These are phyloP conservation scores for Batrachochytrium dendrobatidis DNA, from an alignment of 371 early-diverging fungal genomes.

Conservation along the genomic window DNA sequence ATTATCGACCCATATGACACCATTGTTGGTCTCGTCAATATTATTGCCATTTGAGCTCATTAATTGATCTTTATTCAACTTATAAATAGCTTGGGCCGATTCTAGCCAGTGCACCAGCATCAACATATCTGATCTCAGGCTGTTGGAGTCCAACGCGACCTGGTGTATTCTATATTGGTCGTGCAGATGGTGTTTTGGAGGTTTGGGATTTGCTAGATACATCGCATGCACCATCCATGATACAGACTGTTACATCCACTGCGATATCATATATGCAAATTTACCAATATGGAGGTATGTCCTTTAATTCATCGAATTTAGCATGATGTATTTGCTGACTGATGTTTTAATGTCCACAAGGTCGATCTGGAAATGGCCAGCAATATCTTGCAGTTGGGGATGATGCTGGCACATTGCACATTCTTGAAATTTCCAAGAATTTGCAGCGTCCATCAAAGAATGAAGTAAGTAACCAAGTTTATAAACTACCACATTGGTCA, in stretches of 20 bases:
- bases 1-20: not conserved
- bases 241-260: conserved; percentile 38
- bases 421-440: conserved; percentile 48
- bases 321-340: not conserved
- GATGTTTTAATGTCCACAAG: not conserved
- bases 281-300: conserved; percentile 31
- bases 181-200: conserved; percentile 44
- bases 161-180: conserved; percentile 48
- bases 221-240: conserved; percentile 36
- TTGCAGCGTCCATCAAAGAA: conserved; percentile 38
- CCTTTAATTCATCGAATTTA: not conserved
- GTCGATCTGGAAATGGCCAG: conserved; percentile 11
- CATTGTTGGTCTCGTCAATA: not conserved
- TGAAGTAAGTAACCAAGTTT: conserved; percentile 39
- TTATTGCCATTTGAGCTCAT: not conserved
- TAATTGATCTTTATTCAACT: not conserved
- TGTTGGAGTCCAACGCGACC: conserved; percentile 52
- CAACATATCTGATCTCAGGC: conserved; percentile 31
- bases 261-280: conserved; percentile 39
- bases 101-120: conserved; percentile 29
- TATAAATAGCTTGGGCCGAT: conserved; percentile 35
- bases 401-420: conserved; percentile 53
- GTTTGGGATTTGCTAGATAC: conserved; percentile 52
- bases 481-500: too few species aligned
- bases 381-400: conserved; percentile 63